Base-by-base conservation (phyloP, 495 filamentous ascomycete genomes). In the Cairneyella variabilis region DNA sequence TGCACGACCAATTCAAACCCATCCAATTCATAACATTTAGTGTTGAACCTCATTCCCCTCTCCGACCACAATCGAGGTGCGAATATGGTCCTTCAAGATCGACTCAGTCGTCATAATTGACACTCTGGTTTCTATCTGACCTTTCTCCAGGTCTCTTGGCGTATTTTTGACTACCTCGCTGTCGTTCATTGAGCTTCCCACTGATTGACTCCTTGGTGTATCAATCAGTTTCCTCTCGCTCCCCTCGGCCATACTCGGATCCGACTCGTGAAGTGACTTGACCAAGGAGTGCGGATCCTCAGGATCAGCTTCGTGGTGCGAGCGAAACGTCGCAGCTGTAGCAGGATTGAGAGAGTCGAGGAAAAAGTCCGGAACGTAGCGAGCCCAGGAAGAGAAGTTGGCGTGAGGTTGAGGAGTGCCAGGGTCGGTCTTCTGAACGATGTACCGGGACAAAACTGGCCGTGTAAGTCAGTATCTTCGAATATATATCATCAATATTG, bases 361-460 rank as follows among this genome's bases (percentile, higher is more conserved):
- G 41, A 57, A 57, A 26, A 58, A 58, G 16, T 54, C 41, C 3
- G 56, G 56, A 12, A 58, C 25, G 18, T 53, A 38, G 12, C 56
- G 32, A 3, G 49, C 56, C 49, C 49, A 58, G 12, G 49, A 44
- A 3, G 50, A 49, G 28, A 58, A 58, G 17, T 58, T 53, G 5
- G 16, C 20, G 27, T 53, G 42, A 1, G 9, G 7, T 3, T 20
- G 37, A 27, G 16, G 10, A 10, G 27, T n/a, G 12, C 26, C 37
- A 1, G 50, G n/a, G 14, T 26, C 38, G 11, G 50, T 25, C 14
- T 38, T 26, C 34, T 47, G 43, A 8, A 58, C 45, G 11, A 58
- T 30, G 30, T 53, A 53, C 11, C 40, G 43, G 11, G 56, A 58
- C 1, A 58, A 28, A 22, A 58, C 55, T 57, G 27, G 23, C 9